Evolutionary conservation across 768 basidiomycete species (phyloP).

Genomic region (Cyclocybe cylindracea): DNA sequence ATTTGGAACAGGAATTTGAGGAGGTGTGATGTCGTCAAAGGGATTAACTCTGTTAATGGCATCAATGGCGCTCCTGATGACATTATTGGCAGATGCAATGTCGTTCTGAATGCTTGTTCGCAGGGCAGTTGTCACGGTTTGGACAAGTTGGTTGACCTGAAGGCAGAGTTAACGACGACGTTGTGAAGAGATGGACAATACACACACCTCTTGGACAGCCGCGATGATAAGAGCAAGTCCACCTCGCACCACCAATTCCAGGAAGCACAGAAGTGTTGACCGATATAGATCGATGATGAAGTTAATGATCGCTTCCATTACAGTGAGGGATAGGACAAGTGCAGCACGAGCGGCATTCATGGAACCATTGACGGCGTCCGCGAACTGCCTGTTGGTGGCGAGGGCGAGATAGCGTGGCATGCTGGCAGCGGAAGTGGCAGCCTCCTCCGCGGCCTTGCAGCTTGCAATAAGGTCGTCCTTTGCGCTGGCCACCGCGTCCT

Average conservation of each 20-base stretch:
- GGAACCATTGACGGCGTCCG: conserved; percentile 75
- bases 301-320: conserved; percentile 86
- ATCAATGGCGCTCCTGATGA: conserved; percentile 62
- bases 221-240: conserved; percentile 76
- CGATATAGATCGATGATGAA: conserved; percentile 93
- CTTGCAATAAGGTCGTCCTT: conserved; percentile 79
- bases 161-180: conserved; percentile 2
- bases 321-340: conserved; percentile 72
- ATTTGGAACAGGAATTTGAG: conserved; percentile 75
- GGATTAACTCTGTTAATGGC: conserved; percentile 79
- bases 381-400: conserved; percentile 79
- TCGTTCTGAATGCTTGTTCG: conserved; percentile 75
- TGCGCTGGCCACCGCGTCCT: conserved; percentile 65
- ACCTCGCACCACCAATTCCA: conserved; percentile 87
- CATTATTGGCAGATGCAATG: conserved; percentile 65
- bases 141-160: conserved; percentile 74
- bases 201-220: conserved; percentile 75
- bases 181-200: not conserved
- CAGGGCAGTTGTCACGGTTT: conserved; percentile 55
- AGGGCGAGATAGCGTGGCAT: conserved; percentile 88
- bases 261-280: conserved; percentile 90
- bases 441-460: conserved; percentile 82
- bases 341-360: conserved; percentile 76
- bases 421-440: conserved; percentile 80
- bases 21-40: conserved; percentile 65